phyloP scores from a whole-genome alignment of 306 rosid genomes.

The Begonia loranthoides region DNA sequence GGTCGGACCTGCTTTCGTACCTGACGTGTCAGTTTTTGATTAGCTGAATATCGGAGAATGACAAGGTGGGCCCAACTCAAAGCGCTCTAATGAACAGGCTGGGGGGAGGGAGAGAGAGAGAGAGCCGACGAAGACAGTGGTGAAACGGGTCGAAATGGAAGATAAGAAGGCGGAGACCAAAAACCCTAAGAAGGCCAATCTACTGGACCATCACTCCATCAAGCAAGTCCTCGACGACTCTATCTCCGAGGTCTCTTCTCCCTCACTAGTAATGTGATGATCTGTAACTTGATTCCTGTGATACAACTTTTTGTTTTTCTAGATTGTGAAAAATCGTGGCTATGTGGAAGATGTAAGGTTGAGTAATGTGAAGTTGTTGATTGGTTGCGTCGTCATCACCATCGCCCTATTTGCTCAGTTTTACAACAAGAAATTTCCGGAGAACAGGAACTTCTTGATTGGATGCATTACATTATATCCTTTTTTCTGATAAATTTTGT shows the following conservation, averaged over 20 bases:
- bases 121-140: too few relatives aligned
- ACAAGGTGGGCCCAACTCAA: too few relatives aligned
- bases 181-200: slow-evolving; percentile 71
- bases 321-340: slow-evolving; percentile 68
- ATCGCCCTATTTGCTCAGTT: slow-evolving; percentile 89
- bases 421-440: slow-evolving; percentile 91
- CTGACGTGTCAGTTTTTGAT: too few relatives aligned
- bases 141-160: too few relatives aligned
- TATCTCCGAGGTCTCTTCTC: slow-evolving; percentile 49
- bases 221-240: slow-evolving; percentile 83
- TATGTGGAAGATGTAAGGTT: slow-evolving; percentile 76
- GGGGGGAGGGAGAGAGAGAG: too few relatives aligned
- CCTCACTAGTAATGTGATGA: background rate
- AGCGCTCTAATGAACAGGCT: too few relatives aligned
- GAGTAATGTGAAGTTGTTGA: slow-evolving; percentile 54
- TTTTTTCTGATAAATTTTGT: slow-evolving; percentile 3
- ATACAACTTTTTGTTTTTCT: slow-evolving; percentile 1
- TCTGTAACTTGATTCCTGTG: background rate
- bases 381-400: slow-evolving; percentile 59
- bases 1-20: too few relatives aligned
- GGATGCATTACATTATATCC: slow-evolving; percentile 86
- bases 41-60: too few relatives aligned
- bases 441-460: slow-evolving; percentile 68
- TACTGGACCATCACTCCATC: slow-evolving; percentile 74
- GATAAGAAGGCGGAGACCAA: slow-evolving; percentile 19